Evolutionary conservation across 108 stramenopile species (phyloP), one percentile per base, ranked within the genome.

Genomic region (Bacterosira constricta): DNA sequence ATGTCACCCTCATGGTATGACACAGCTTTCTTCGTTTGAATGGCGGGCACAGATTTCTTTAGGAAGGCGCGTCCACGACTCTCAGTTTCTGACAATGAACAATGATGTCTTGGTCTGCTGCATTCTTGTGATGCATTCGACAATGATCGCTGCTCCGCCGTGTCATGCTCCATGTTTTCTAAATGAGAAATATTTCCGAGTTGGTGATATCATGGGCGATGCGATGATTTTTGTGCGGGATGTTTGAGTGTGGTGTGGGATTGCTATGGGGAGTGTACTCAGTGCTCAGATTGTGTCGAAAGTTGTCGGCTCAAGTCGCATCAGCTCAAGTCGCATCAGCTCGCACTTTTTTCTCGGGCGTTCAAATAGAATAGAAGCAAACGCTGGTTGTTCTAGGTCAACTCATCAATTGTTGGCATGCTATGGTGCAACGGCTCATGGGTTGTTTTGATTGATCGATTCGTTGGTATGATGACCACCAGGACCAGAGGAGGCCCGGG

Each of bases 1-100:
- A 61, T 45, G 17, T 61, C 60, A 61, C n/a, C 60, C 29, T 42
- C 60, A 18, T 45, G 6, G 39, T 45, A 61, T n/a, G 60, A 61
- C 21, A 26, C 39, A 45, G 9, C 18, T 61, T 35, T 15, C 7
- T 32, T 17, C 9, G 32, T n/a, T 32, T 30, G 30, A 31, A 54
- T 54, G 53, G 17, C 4, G 7, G 31, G 25, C 53, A 54, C 35
- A 11, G 53, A 54, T 13, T 34, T 54, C 30, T n/a, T 17, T 35
- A 26, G 21, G 46, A 5, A 21, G n/a, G 23, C 46, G 46, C 23
- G 6, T 23, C 46, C 46, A 6, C 46, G 46, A 18, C 46, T 47
- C 46, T 18, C 9, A 47, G 46, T 47, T 23, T 4, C 21, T 18
- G 46, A 47, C 15, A 47, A 21, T 23, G 46, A 47, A 17, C 20